A percentile compares a stretch with the other conserved stretches of the same genome.
Evolutionary conservation across 768 basidiomycete species (phyloP).

Genomic region (Rhodotorula sphaerocarpa): DNA sequence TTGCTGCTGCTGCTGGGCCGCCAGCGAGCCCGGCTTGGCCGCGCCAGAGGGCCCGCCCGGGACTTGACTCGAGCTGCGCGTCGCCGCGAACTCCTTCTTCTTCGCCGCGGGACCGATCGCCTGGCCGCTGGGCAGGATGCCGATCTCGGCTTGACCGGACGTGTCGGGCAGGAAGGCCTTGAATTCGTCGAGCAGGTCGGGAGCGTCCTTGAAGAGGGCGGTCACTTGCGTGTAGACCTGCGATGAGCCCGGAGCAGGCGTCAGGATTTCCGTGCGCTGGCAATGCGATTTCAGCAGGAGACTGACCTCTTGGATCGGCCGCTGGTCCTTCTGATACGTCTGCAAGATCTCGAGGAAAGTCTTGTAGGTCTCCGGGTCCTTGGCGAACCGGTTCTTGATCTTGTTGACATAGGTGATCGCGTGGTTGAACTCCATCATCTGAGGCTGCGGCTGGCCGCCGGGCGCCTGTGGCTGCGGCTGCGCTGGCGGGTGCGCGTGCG

Average conservation of each 20-base stretch:
- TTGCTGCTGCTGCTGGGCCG: too few relatives aligned
- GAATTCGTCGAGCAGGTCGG: constrained; percentile 41
- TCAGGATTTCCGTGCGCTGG: background rate
- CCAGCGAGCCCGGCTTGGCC: background rate
- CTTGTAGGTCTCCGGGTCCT: constrained; percentile 69
- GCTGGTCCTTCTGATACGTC: constrained; percentile 53
- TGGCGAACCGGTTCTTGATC: constrained; percentile 83
- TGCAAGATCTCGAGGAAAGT: constrained; percentile 49
- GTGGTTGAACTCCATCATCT: constrained; percentile 52
- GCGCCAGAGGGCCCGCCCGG: background rate
- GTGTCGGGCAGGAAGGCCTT: constrained; percentile 41
- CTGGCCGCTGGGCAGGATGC: background rate
- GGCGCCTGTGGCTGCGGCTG: background rate
- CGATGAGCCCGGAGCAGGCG: too few relatives aligned
- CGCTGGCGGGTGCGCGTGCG: background rate
- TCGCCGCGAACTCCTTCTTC: background rate
- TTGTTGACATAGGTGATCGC: constrained; percentile 97
- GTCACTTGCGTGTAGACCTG: constrained; percentile 41
- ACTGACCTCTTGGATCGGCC: constrained; percentile 52
- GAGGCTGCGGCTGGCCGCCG: constrained; percentile 6
- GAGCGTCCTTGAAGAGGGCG: constrained; percentile 36
- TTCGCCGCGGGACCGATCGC: background rate
- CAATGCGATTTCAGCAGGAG: background rate
- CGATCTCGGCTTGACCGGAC: constrained; percentile 20
- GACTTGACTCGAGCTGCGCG: too few relatives aligned